phyloP scores from a whole-genome alignment of 306 rosid genomes.

The Sphenostylis stenocarpa region DNA sequence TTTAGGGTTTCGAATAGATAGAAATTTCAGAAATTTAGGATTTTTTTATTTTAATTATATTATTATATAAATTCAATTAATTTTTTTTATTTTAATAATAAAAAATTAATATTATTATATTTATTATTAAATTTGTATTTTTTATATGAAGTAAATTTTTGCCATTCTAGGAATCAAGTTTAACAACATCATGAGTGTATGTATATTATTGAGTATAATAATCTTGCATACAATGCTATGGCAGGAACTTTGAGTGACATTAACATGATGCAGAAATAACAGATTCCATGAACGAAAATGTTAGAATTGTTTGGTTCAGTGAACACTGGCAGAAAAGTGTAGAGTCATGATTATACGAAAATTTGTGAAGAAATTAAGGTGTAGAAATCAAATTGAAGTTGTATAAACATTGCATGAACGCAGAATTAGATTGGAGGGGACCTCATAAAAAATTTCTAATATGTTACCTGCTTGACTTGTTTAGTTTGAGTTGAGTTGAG shows the following conservation, averaged over 20 bases:
- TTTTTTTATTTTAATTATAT: too few species aligned
- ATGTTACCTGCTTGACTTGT: background rate
- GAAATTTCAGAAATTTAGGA: too few species aligned
- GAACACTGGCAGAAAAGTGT: slow-evolving; percentile 27
- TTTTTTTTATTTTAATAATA: too few species aligned
- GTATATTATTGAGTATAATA: too few species aligned
- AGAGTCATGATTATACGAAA: slow-evolving; percentile 4
- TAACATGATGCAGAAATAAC: background rate
- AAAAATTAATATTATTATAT: too few species aligned
- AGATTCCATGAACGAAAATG: background rate
- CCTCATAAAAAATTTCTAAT: background rate
- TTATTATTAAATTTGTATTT: too few species aligned
- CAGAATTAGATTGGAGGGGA: background rate
- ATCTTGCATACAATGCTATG: too few species aligned
- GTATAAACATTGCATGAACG: slow-evolving; percentile 24
- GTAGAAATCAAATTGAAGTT: slow-evolving; percentile 20
- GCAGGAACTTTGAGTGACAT: background rate
- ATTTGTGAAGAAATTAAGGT: background rate
- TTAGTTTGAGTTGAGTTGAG: slow-evolving; percentile 1
- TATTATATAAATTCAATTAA: too few species aligned
- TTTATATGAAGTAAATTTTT: too few species aligned
- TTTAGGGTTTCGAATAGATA: too few species aligned
- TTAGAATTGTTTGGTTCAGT: slow-evolving; percentile 3
- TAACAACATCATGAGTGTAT: too few species aligned
- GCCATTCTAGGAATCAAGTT: too few species aligned